These are phyloP conservation scores for Rhodotorula glutinis DNA, from an alignment of 1,284 basidiomycete genomes.

Conservation along the genomic window DNA sequence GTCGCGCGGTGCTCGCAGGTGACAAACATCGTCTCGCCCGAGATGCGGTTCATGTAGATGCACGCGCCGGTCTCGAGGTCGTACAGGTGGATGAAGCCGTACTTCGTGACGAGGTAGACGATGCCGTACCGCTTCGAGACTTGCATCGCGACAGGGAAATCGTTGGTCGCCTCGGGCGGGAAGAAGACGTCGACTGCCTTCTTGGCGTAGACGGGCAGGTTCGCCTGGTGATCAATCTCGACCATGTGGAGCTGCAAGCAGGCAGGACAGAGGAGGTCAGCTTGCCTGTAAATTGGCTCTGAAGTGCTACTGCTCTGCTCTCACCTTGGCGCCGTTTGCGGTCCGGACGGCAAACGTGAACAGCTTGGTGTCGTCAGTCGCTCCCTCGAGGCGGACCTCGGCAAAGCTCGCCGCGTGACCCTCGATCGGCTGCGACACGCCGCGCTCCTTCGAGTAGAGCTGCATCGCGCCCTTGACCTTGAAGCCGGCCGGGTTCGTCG, in stretches of 20 bases:
- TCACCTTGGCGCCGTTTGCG: slow-evolving; percentile 90
- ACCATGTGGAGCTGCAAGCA: slow-evolving; percentile 82
- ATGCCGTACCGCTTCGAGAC: slow-evolving; percentile 96
- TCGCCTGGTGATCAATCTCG: slow-evolving; percentile 93
- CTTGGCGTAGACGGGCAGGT: slow-evolving; percentile 91
- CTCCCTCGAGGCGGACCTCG: slow-evolving; percentile 82
- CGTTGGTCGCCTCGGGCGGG: slow-evolving; percentile 95
- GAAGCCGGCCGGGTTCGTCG: slow-evolving; percentile 86
- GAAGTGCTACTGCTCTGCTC: no score
- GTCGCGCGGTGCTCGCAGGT: slow-evolving; percentile 93
- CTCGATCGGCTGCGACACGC: slow-evolving; percentile 98
- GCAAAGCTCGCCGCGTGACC: slow-evolving; percentile 98
- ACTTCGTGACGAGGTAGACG: slow-evolving; percentile 97
- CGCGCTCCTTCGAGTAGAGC: slow-evolving; percentile 82
- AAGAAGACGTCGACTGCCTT: slow-evolving; percentile 99
- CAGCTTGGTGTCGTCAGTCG: slow-evolving; percentile 77
- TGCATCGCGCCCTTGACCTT: slow-evolving; percentile 98
- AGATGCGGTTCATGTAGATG: slow-evolving; percentile 99
- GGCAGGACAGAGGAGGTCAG: no score
- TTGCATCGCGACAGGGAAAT: slow-evolving; percentile 99
- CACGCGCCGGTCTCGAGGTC: slow-evolving; percentile 98
- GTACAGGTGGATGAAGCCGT: slow-evolving; percentile 99
- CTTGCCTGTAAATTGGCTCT: no score
- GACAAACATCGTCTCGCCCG: slow-evolving; percentile 98
- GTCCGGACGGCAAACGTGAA: slow-evolving; percentile 96